Percentiles rank a stretch among this genome's conserved stretches.
Conservation (phyloP, 331 rosid genomes). For the Quercus tomentella region DNA sequence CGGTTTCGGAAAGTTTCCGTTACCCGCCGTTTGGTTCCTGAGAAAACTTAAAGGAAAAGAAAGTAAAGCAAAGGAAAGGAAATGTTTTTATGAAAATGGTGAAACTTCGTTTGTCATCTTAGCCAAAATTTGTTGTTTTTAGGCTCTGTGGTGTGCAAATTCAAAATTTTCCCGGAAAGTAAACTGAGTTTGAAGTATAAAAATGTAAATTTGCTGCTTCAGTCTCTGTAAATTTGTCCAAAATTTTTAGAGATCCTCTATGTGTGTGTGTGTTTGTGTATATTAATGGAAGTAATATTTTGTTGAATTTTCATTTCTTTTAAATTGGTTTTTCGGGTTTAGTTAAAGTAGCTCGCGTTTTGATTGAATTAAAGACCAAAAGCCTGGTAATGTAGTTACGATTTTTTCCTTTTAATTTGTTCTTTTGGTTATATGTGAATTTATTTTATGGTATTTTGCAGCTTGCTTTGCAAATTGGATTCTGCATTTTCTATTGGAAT, state of each 20-base stretch:
- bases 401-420: too few species aligned
- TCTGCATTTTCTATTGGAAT: too few species aligned
- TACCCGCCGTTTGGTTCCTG: background rate
- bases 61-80: background rate
- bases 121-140: background rate
- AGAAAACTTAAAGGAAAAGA: background rate
- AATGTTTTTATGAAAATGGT: background rate
- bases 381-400: too few species aligned
- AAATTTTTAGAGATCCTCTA: background rate
- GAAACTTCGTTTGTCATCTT: background rate
- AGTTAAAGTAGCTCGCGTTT: too few species aligned
- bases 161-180: conserved; percentile 7
- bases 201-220: background rate
- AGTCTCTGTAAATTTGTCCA: background rate
- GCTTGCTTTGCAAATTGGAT: too few species aligned
- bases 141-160: background rate
- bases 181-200: background rate
- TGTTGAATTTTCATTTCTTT: too few species aligned
- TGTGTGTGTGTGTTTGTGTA: too few species aligned
- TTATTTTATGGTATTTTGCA: background rate
- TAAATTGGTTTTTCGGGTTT: too few species aligned
- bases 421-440: background rate
- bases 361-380: too few species aligned
- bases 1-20: background rate
- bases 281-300: too few species aligned